Evolutionary conservation across 73 alveolate genomes (phyloP).

Genomic region (Uronychia binucleata): DNA sequence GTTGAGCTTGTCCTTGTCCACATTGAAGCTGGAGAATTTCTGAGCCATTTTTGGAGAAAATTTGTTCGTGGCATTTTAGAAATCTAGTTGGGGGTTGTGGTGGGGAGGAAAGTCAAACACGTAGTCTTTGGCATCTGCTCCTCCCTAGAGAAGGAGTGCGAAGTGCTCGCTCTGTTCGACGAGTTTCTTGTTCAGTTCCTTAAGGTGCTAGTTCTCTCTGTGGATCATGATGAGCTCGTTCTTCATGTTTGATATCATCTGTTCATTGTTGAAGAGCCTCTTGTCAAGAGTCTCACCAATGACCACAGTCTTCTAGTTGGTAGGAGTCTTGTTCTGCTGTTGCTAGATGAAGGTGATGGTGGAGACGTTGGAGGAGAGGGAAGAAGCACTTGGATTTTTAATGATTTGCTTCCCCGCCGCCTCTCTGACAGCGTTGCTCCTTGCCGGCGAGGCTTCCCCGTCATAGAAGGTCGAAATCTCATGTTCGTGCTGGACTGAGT

Average conservation of each 20-base stretch:
- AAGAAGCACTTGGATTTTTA: background rate
- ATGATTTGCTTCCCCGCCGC: background rate
- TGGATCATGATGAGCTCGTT: background rate
- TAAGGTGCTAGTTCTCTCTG: background rate
- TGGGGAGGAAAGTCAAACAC: background rate
- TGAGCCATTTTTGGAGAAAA: background rate
- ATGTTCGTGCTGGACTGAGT: too few relatives aligned
- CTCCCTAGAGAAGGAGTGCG: background rate
- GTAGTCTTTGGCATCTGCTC: background rate
- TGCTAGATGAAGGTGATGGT: background rate
- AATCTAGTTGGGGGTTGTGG: background rate
- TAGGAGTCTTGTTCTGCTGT: background rate
- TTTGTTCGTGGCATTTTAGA: background rate
- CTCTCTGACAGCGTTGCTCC: background rate
- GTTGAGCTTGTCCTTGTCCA: background rate
- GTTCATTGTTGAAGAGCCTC: background rate
- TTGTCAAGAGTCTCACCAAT: background rate
- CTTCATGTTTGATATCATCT: background rate
- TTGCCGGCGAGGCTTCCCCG: background rate
- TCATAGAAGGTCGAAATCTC: too few relatives aligned
- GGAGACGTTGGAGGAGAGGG: background rate
- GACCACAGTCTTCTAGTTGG: background rate
- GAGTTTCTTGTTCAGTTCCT: background rate
- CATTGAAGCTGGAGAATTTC: background rate
- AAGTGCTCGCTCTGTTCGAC: background rate